A percentile compares a stretch with the other conserved stretches of the same genome.
Evolutionary conservation across 371 early-diverging fungal genomes (phyloP).

Genomic region (Choanephora cucurbitarum): DNA sequence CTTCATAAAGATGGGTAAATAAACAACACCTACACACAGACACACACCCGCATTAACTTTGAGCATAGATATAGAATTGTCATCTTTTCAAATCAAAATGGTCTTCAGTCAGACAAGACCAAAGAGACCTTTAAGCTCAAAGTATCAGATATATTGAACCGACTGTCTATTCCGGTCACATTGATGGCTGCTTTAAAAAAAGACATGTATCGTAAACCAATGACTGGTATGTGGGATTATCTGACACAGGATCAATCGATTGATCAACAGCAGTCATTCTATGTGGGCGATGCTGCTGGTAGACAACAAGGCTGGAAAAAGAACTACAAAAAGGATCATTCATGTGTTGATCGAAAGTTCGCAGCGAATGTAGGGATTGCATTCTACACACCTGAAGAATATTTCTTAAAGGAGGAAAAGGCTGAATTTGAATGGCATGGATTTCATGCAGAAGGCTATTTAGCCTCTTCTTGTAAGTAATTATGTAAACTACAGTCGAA

Average conservation of each 20-base stretch:
- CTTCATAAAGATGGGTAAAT: conserved; percentile 64
- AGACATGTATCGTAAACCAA: conserved; percentile 82
- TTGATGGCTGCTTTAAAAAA: conserved; percentile 68
- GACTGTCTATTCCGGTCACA: conserved; percentile 54
- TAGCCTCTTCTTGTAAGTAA: conserved; percentile 12
- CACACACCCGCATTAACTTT: too few relatives aligned
- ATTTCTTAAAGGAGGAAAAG: conserved; percentile 59
- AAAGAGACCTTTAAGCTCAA: conserved; percentile 57
- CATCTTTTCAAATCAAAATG: conserved; percentile 75
- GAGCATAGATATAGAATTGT: conserved; percentile 64
- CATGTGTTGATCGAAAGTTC: conserved; percentile 84
- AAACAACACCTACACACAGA: too few relatives aligned
- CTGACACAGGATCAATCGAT: conserved; percentile 49
- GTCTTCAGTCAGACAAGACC: conserved; percentile 44
- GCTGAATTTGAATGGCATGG: conserved; percentile 52
- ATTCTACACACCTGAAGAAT: conserved; percentile 87
- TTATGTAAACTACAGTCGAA: neutral
- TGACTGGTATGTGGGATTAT: conserved; percentile 83
- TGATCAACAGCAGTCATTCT: conserved; percentile 64
- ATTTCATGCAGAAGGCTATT: conserved; percentile 60
- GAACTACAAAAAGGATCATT: conserved; percentile 68
- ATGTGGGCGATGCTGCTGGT: conserved; percentile 93
- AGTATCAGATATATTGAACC: conserved; percentile 42
- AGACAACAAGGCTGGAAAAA: conserved; percentile 66
- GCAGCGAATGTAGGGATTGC: conserved; percentile 72